These are phyloP conservation scores for Camptophora hylomeconis DNA, from an alignment of 2,329 filamentous ascomycete species.

Conservation along the genomic window DNA sequence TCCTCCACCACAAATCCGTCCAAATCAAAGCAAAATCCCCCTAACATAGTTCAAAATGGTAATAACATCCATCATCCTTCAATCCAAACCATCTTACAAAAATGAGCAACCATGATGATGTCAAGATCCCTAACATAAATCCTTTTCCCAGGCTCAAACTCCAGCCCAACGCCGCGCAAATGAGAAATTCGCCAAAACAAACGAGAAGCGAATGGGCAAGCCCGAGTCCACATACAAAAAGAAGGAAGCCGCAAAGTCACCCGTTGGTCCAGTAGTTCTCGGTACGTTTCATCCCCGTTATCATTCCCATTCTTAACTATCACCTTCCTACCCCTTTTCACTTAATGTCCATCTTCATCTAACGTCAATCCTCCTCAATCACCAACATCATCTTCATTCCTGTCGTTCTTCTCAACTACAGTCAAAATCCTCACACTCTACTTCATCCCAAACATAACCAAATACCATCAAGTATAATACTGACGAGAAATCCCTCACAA, in stretches of 20 bases:
- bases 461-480: too few relatives aligned
- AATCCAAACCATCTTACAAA: too few relatives aligned
- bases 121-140: too few relatives aligned
- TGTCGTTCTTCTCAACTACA: constrained; percentile 2
- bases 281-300: constrained; percentile 33
- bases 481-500: too few relatives aligned
- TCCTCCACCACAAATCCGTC: too few relatives aligned
- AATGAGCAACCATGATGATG: too few relatives aligned
- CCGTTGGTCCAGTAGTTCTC: constrained; percentile 45
- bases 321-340: background rate
- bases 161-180: constrained; percentile 53
- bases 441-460: too few relatives aligned
- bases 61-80: too few relatives aligned
- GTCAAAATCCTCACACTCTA: too few relatives aligned
- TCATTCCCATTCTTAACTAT: background rate
- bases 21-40: too few relatives aligned
- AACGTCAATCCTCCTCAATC: background rate
- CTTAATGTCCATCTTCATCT: constrained; percentile 1
- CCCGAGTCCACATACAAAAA: constrained; percentile 30
- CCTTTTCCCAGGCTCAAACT: too few relatives aligned
- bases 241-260: constrained; percentile 38
- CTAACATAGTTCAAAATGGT: too few relatives aligned
- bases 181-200: constrained; percentile 44
- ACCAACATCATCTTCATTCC: background rate
- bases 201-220: constrained; percentile 49